phyloP scores from a whole-genome alignment of 768 basidiomycete species.

The Suillus placidus region DNA sequence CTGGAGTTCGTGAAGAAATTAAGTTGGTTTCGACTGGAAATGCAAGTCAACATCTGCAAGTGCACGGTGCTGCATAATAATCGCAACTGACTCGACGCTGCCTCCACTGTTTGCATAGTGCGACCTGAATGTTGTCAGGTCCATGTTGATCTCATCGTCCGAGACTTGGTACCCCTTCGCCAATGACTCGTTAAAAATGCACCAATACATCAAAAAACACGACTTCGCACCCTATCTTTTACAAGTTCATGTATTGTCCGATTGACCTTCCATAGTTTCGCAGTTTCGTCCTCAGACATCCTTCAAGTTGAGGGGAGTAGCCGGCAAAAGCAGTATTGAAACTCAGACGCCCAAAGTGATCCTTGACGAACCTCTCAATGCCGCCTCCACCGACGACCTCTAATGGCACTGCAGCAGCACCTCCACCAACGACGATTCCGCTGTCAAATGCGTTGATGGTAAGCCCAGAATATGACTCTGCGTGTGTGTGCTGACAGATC shows the following conservation, averaged over 20 bases:
- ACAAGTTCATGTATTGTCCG: constrained; percentile 96
- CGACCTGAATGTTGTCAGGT: constrained; percentile 74
- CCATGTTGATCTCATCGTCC: constrained; percentile 92
- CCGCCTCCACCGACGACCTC: constrained; percentile 44
- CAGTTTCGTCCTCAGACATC: constrained; percentile 82
- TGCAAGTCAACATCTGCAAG: constrained; percentile 18
- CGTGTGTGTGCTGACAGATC: not conserved
- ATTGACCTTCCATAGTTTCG: constrained; percentile 94
- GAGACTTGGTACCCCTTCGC: constrained; percentile 88
- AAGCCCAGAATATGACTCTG: constrained; percentile 9
- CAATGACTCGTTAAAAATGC: constrained; percentile 12
- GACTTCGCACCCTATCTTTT: constrained; percentile 80
- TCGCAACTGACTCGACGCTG: constrained; percentile 75
- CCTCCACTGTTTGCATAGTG: constrained; percentile 75
- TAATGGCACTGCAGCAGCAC: constrained; percentile 35
- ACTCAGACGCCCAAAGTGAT: constrained; percentile 50
- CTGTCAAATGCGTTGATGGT: constrained; percentile 60
- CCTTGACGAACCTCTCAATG: constrained; percentile 24
- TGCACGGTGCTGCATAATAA: not conserved
- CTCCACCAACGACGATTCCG: constrained; percentile 39
- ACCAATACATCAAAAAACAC: not conserved
- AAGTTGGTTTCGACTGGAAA: constrained; percentile 76
- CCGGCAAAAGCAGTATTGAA: constrained; percentile 44
- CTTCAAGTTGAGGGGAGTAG: constrained; percentile 27
- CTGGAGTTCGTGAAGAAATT: constrained; percentile 87